These are phyloP conservation scores for Bipolaris zeicola DNA, from an alignment of 2,329 filamentous ascomycete species.

Conservation along the genomic window DNA sequence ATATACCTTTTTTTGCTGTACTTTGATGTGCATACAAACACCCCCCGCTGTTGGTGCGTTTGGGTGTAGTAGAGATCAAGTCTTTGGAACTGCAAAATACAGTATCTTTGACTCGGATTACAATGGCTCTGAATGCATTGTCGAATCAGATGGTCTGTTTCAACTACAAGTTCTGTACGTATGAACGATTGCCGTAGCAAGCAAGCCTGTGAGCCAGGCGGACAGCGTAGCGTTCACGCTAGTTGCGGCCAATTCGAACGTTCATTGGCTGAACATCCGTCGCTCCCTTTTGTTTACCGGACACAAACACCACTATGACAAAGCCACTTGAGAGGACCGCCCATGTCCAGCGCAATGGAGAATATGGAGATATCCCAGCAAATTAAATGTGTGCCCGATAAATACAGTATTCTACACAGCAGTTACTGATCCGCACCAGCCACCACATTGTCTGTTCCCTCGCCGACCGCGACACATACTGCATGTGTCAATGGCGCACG, in stretches of 20 bases:
- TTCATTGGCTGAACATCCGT: slow-evolving; percentile 27
- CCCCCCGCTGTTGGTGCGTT: slow-evolving; percentile 43
- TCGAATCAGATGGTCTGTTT: too few relatives aligned
- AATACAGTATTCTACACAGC: not conserved
- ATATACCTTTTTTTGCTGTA: slow-evolving; percentile 17
- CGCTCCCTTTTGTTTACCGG: slow-evolving; percentile 36
- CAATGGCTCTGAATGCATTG: not conserved
- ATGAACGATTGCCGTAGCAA: not conserved
- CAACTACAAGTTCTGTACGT: not conserved
- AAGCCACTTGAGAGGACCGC: slow-evolving; percentile 7
- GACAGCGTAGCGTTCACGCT: slow-evolving; percentile 5
- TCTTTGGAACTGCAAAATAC: not conserved
- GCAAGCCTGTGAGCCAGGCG: not conserved
- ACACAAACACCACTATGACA: slow-evolving; percentile 26
- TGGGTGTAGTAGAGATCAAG: slow-evolving; percentile 10
- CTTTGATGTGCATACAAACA: slow-evolving; percentile 40
- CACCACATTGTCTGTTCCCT: slow-evolving; percentile 44
- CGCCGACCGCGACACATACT: slow-evolving; percentile 47
- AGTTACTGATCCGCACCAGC: slow-evolving; percentile 28
- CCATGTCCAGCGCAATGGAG: slow-evolving; percentile 29
- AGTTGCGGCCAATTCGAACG: slow-evolving; percentile 15
- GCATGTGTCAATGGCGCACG: slow-evolving; percentile 47
- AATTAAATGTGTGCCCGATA: slow-evolving; percentile 34
- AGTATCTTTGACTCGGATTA: not conserved
- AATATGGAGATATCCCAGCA: slow-evolving; percentile 37